A percentile compares a stretch with the other conserved stretches of the same genome.
These are phyloP conservation scores for Asterella californica DNA, from an alignment of 225 moss, liverwort and hornwort species.

Conservation along the genomic window DNA sequence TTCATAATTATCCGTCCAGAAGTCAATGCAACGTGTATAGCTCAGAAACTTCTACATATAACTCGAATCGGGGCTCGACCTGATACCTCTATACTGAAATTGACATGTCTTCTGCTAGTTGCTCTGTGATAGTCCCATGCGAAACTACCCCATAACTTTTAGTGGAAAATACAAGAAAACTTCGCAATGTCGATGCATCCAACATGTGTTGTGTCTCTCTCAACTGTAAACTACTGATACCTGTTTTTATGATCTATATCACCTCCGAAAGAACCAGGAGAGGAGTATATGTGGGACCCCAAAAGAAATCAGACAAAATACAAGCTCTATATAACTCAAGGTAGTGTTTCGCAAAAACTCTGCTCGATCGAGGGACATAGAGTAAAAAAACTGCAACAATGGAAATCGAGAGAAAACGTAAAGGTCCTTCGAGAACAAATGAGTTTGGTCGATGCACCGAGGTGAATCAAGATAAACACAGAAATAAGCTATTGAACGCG, in stretches of 20 bases:
- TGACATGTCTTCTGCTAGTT: background rate
- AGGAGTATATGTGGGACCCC: background rate
- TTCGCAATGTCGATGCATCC: background rate
- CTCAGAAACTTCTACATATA: background rate
- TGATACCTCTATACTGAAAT: background rate
- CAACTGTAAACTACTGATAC: background rate
- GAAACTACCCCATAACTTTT: background rate
- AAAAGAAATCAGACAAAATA: slow-evolving; percentile 10
- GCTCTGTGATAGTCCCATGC: background rate
- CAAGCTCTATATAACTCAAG: background rate
- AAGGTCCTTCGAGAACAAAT: slow-evolving; percentile 9
- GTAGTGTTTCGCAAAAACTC: slow-evolving; percentile 2
- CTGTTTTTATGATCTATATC: slow-evolving; percentile 3
- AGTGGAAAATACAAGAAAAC: background rate
- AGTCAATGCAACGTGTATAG: background rate
- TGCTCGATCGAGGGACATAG: slow-evolving; percentile 5
- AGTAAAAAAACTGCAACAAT: background rate
- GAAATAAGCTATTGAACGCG: background rate
- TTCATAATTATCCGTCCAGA: background rate
- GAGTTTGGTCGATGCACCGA: slow-evolving; percentile 20
- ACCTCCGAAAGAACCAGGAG: background rate
- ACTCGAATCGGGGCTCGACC: background rate
- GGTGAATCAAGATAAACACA: slow-evolving; percentile 7
- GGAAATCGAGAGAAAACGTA: slow-evolving; percentile 5
- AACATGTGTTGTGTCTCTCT: background rate